Percentiles rank a stretch among this genome's conserved stretches.
Evolutionary conservation across 73 alveolate genomes (phyloP).

Genomic region (Paramecium bursaria): DNA sequence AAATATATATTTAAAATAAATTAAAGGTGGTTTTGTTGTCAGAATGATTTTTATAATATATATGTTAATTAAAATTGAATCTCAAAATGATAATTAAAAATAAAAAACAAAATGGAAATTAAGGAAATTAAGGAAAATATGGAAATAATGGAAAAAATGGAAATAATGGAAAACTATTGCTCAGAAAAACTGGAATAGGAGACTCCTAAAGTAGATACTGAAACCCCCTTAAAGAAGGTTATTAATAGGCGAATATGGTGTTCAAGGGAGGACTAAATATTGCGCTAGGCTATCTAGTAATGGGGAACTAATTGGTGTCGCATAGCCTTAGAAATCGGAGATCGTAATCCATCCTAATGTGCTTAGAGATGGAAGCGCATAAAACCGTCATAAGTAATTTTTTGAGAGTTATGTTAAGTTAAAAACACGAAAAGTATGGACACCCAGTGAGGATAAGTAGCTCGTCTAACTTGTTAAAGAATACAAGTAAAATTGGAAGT

Average conservation of each 20-base stretch:
- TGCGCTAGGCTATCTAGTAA: not conserved
- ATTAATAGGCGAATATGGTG: too few relatives aligned
- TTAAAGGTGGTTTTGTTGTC: too few relatives aligned
- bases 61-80: too few relatives aligned
- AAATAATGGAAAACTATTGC: too few relatives aligned
- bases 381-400: not conserved
- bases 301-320: conserved; percentile 29
- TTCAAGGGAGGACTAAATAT: not conserved
- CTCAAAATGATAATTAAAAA: too few relatives aligned
- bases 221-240: not conserved
- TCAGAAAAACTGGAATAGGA: not conserved
- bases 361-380: conserved; percentile 64
- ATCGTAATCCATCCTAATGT: conserved; percentile 58
- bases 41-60: too few relatives aligned
- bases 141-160: too few relatives aligned
- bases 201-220: not conserved
- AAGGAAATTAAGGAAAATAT: too few relatives aligned
- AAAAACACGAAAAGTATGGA: conserved; percentile 53
- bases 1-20: too few relatives aligned
- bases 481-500: conserved; percentile 58
- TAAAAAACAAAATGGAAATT: too few relatives aligned
- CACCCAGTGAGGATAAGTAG: conserved; percentile 48
- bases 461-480: conserved; percentile 27
- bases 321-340: conserved; percentile 7
- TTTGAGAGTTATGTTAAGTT: not conserved